Evolutionary conservation across 2,329 filamentous ascomycete species (phyloP).

Genomic region (Ascochyta rabiei): DNA sequence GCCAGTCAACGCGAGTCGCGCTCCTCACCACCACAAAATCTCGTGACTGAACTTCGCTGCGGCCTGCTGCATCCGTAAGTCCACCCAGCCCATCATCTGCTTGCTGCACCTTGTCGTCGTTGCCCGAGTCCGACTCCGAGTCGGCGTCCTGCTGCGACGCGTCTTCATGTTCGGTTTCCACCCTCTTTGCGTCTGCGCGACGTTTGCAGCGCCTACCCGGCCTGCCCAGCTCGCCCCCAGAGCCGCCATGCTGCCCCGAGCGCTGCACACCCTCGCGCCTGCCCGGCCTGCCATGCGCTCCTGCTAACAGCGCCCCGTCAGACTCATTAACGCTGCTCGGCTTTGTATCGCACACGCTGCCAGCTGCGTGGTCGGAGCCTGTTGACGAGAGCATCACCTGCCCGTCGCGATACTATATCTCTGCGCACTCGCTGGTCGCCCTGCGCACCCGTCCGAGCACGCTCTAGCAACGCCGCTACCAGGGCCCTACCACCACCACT

Average conservation of each 20-base stretch:
- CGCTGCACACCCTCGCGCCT: constrained; percentile 17
- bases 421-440: constrained; percentile 24
- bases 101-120: constrained; percentile 18
- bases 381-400: constrained; percentile 36
- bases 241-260: constrained; percentile 10
- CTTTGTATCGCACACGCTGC: constrained; percentile 32
- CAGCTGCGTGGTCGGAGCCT: constrained; percentile 23
- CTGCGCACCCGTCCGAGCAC: constrained; percentile 27
- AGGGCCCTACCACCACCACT: not conserved
- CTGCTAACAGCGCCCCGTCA: constrained; percentile 33
- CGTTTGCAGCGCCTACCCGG: constrained; percentile 11
- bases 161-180: constrained; percentile 5
- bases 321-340: constrained; percentile 22
- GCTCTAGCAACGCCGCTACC: constrained; percentile 18
- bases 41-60: constrained; percentile 44
- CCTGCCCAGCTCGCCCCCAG: not conserved
- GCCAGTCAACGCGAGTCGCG: constrained; percentile 33
- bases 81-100: constrained; percentile 18
- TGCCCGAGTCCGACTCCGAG: too few species aligned
- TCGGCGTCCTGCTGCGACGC: constrained; percentile 11
- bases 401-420: constrained; percentile 35
- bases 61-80: constrained; percentile 45
- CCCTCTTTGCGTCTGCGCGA: constrained; percentile 9
- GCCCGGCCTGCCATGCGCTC: constrained; percentile 20
- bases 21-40: constrained; percentile 39